Conservation (phyloP, 495 filamentous ascomycete genomes). For the Aspergillus sparsus region DNA sequence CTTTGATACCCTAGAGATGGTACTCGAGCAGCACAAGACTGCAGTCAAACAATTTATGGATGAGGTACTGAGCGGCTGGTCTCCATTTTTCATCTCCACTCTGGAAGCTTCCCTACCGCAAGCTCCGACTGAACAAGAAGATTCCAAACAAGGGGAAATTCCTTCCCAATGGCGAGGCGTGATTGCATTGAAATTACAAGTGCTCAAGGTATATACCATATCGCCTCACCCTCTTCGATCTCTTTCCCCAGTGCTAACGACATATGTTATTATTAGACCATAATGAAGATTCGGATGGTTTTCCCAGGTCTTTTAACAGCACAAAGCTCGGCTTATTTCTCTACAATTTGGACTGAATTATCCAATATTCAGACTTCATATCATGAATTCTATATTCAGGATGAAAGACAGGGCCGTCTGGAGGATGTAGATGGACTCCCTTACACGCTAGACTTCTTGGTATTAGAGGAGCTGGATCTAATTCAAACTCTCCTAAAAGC, state of each 20-base stretch:
- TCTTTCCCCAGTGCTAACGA: conserved; percentile 13
- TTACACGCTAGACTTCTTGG: conserved; percentile 90
- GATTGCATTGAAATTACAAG: conserved; percentile 83
- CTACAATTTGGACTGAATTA: conserved; percentile 83
- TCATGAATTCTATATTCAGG: conserved; percentile 76
- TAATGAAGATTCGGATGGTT: conserved; percentile 83
- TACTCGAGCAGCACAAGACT: conserved; percentile 83
- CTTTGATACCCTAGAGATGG: conserved; percentile 93
- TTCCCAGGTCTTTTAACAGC: conserved; percentile 80
- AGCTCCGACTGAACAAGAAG: conserved; percentile 57
- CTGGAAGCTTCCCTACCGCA: conserved; percentile 72
- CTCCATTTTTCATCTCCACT: conserved; percentile 77
- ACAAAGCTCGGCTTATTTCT: conserved; percentile 78
- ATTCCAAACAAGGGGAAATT: conserved; percentile 48
- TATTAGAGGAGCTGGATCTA: conserved; percentile 91
- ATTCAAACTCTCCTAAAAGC: conserved; percentile 84
- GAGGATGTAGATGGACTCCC: conserved; percentile 92
- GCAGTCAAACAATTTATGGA: conserved; percentile 88
- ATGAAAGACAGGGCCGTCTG: conserved; percentile 80
- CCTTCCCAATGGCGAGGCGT: conserved; percentile 69
- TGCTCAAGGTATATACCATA: conserved; percentile 62
- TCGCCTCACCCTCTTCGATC: neutral
- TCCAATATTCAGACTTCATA: conserved; percentile 68
- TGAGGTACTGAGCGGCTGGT: conserved; percentile 77
- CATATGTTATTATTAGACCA: conserved; percentile 54